Base-by-base conservation (phyloP, 306 rosid species). In the Rosa rugosa region DNA sequence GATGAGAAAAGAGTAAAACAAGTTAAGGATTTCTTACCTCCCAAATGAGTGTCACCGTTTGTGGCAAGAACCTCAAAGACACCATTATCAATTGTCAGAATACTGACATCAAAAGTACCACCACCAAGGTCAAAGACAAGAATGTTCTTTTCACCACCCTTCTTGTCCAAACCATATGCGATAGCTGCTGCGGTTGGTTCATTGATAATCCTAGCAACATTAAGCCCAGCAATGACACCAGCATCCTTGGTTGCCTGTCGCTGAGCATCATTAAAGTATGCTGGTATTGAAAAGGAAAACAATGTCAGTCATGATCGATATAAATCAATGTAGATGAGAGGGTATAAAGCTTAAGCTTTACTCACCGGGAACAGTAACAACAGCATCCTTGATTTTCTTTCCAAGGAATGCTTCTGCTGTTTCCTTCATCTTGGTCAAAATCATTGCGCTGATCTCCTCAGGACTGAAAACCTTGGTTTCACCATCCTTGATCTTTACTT, bases 201-300 rank as follows among this genome's bases (percentile, higher is more conserved):
- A 63, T 96, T 96, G 56, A 96, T 96, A 81, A 96, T 96, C 81
- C 99, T 88, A 62, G 98, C 98, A 84, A 93, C 99, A 77, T 96
- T 91, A n/a, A 96, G 83, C 49, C 99, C 99, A 5, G 98, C 94
- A 75, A 93, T 96, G 71, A 89, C 84, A 78, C 99, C 98, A 0
- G 99, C 99, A 83, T 96, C 99, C 96, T 96, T 96, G 84, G 99
- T 96, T 76, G 98, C 99, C 84, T 96, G 98, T 87, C 99, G 91
- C 89, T 96, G 99, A 78, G 99, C 99, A 83, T 96, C 99, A 67
- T 96, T 96, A 80, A 96, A 96, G 88, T 96, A 96, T 51, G 99
- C 98, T 94, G 91, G 23, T 18, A 85, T 23, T 81, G 56, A 69
- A 82, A 41, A 62, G 25, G 5, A 79, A 42, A 75, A 59, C 40